Evolutionary conservation across 768 basidiomycete species (phyloP).

Genomic region (Suillus paluster): DNA sequence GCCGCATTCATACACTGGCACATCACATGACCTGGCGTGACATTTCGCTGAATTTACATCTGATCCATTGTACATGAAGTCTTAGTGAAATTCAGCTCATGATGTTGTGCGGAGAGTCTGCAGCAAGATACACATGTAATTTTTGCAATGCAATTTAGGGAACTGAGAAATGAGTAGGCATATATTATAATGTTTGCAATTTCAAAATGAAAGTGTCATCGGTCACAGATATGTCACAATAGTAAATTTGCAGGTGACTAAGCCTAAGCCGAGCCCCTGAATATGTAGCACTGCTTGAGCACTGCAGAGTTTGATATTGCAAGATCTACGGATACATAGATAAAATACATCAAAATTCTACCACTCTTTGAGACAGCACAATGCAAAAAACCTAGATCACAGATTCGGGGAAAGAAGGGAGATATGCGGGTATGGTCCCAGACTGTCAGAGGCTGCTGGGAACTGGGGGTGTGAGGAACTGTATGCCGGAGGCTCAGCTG

Average conservation of each 20-base stretch:
- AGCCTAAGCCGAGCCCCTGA: background rate
- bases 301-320: background rate
- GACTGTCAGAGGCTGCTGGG: conserved; percentile 18
- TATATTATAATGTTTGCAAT: no score
- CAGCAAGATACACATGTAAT: no score
- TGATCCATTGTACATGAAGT: no score
- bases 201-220: no score
- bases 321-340: background rate
- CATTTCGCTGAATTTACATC: no score
- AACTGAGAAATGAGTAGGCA: no score
- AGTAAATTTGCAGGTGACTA: background rate
- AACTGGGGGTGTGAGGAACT: conserved; percentile 22
- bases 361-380: background rate
- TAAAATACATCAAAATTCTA: background rate
- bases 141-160: no score
- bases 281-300: background rate
- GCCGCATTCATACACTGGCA: no score
- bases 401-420: conserved; percentile 14
- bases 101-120: no score
- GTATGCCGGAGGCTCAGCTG: conserved; percentile 29
- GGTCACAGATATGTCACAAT: no score
- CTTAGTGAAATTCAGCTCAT: no score
- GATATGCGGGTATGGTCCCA: conserved; percentile 35
- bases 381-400: background rate
- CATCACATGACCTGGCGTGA: no score